phyloP scores from a whole-genome alignment of 1,284 basidiomycete species.

The Anthracocystis setariae region DNA sequence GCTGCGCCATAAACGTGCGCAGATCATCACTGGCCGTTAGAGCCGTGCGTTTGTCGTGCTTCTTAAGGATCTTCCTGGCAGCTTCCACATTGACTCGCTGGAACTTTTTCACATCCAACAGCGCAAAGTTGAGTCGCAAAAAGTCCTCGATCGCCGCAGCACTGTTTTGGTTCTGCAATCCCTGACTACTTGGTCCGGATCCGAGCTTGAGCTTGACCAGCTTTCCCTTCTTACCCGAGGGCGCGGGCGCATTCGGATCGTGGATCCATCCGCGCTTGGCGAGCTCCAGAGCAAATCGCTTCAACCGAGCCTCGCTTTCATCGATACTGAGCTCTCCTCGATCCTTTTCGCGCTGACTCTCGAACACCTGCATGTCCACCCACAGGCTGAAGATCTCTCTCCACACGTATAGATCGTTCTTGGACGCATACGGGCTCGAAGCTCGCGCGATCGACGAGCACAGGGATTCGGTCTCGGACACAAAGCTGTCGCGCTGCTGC shows the following conservation, averaged over 20 bases:
- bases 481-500: conserved; percentile 76
- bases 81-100: conserved; percentile 89
- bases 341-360: conserved; percentile 77
- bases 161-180: conserved; percentile 50
- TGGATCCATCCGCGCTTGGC: conserved; percentile 69
- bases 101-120: conserved; percentile 83
- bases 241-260: conserved; percentile 29
- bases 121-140: conserved; percentile 80
- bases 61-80: conserved; percentile 77
- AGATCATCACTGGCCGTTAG: conserved; percentile 69
- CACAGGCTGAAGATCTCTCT: conserved; percentile 89
- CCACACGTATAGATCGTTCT: conserved; percentile 88
- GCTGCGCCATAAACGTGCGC: conserved; percentile 55
- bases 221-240: conserved; percentile 26
- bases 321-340: conserved; percentile 79
- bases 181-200: conserved; percentile 40
- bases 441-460: conserved; percentile 72
- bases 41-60: conserved; percentile 85
- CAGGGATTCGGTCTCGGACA: conserved; percentile 74
- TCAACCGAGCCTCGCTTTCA: conserved; percentile 79
- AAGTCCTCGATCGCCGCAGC: conserved; percentile 75
- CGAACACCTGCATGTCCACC: conserved; percentile 87
- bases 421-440: conserved; percentile 62
- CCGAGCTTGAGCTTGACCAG: conserved; percentile 56
- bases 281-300: conserved; percentile 77